Percentiles rank a stretch among this genome's conserved stretches.
Evolutionary conservation across 2,329 filamentous ascomycete genomes (phyloP).

Genomic region (Sporothrix brasiliensis): DNA sequence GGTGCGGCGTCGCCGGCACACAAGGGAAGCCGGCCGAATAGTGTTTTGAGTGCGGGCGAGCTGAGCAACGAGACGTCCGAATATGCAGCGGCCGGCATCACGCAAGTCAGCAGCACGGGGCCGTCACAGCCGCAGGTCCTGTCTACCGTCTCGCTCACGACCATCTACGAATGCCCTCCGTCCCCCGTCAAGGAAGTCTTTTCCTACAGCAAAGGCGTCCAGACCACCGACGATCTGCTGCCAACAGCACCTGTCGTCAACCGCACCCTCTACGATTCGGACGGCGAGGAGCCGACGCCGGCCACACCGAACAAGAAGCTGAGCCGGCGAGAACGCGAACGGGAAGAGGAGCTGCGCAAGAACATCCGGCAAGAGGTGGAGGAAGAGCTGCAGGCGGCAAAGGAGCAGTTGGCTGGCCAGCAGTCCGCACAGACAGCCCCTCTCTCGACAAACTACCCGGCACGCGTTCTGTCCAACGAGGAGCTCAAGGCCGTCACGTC

Average conservation of each 20-base stretch:
- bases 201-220: slow-evolving; percentile 95
- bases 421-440: slow-evolving; percentile 51
- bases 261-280: slow-evolving; percentile 62
- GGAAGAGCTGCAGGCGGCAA: slow-evolving; percentile 79
- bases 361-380: slow-evolving; percentile 88
- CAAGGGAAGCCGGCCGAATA: slow-evolving; percentile 78
- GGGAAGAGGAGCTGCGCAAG: slow-evolving; percentile 85
- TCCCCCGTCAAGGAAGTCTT: slow-evolving; percentile 80
- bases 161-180: slow-evolving; percentile 78
- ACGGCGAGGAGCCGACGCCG: slow-evolving; percentile 61
- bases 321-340: slow-evolving; percentile 76
- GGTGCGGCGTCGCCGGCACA: slow-evolving; percentile 66
- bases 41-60: slow-evolving; percentile 79
- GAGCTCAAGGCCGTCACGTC: slow-evolving; percentile 88
- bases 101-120: slow-evolving; percentile 41
- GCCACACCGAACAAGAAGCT: slow-evolving; percentile 70
- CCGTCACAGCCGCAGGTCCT: slow-evolving; percentile 62
- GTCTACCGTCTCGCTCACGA: slow-evolving; percentile 71
- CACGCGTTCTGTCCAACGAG: slow-evolving; percentile 76
- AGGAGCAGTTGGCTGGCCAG: slow-evolving; percentile 58
- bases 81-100: slow-evolving; percentile 50
- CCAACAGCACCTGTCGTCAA: slow-evolving; percentile 56
- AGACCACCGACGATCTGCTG: slow-evolving; percentile 79
- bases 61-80: slow-evolving; percentile 75
- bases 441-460: slow-evolving; percentile 66